Base-by-base conservation (phyloP, 495 filamentous ascomycete genomes). In the Terfezia claveryi region DNA sequence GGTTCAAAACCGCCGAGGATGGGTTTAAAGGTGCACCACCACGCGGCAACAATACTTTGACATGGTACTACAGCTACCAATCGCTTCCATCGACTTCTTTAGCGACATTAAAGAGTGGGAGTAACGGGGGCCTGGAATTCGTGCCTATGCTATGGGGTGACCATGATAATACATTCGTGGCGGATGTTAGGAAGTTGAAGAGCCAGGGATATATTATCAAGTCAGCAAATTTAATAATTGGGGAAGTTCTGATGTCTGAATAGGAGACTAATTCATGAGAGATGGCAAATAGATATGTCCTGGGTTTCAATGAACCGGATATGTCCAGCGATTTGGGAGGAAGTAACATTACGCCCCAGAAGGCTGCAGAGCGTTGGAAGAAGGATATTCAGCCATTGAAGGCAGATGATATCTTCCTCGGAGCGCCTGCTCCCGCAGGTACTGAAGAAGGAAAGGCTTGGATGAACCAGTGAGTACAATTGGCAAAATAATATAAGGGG, bases 1-100 rank as follows among this genome's bases (percentile, higher is more conserved):
- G 81, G 80, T 65, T 69, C 37, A 59, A 66, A 12, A 53, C 69
- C 8, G 14, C 17, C 7, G 27, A 7, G 27, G 27, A 32, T 7
- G 27, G 27, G 27, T 1, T 32, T 32, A 32, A 5, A 32, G 27
- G 27, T 32, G 27, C 27, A 32, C 27, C 27, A 32, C 27, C 4
- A 32, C 7, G 27, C 4, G 27, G 27, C 14, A 66, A 62, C 36
- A 75, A 73, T 8, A 73, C 76, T 52, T 63, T 87, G 58, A 84
- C 79, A 2, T 88, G 83, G 83, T 88, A 88, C 69, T 87, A 87
- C 74, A 85, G 85, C 68, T 87, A 87, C 67, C 58, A 60, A 14
- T 59, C 62, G 2, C 27, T 32, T 75, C 79, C 10, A 44, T 71
- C 0, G 66, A 65, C 27, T 77, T 73, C 66, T 53, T 62, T 36